Base-by-base conservation (phyloP, 2,329 filamentous ascomycete species). In the Paecilomyces fulvus region DNA sequence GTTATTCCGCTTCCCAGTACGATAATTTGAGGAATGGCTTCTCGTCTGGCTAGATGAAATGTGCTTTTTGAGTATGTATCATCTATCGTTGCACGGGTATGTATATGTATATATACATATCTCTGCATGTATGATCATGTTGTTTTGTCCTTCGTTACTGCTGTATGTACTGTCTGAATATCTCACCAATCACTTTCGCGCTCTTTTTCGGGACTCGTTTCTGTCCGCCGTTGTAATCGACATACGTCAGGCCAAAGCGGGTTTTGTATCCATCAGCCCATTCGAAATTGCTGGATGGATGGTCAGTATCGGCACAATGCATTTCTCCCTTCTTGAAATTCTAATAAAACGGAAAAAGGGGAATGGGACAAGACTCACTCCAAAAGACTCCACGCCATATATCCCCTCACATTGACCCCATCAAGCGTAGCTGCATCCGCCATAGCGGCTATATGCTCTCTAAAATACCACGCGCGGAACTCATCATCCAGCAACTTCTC, bases 211-310 rank as follows among this genome's bases (percentile, higher is more conserved):
- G 86, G 63, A 86, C 81, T 53, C 90, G 79, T 77, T 86, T 89
- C 79, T 95, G 90, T 23, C 84, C 86, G 62, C 89, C 83, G 64
- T 83, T 67, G 70, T 94, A 95, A 74, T 95, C 89, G 54, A 95
- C 89, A 69, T 81, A 94, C 6, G 86, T 89, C 56, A 91, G 89
- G 25, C 90, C 90, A 65, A 95, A 95, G 46, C 90, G 82, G 49
- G 89, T 94, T 75, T 89, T 86, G 68, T 92, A 95, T 10, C 90
- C 90, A 70, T 95, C 90, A n/a, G 90, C 88, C 89, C 89, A 92
- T 73, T 92, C 89, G 66, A 92, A 92, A 77, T 92, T 92, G 74
- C 80, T 83, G 65, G 2, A 55, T 65, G 5, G 28, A 52, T 49
- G 11, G 9, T 8, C 20, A 14, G 14, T 23, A 8, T 14, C 4